Evolutionary conservation across 441 rosid genomes (phyloP), one percentile per base, ranked within the genome.

Genomic region (Rhodomyrtus psidioides): DNA sequence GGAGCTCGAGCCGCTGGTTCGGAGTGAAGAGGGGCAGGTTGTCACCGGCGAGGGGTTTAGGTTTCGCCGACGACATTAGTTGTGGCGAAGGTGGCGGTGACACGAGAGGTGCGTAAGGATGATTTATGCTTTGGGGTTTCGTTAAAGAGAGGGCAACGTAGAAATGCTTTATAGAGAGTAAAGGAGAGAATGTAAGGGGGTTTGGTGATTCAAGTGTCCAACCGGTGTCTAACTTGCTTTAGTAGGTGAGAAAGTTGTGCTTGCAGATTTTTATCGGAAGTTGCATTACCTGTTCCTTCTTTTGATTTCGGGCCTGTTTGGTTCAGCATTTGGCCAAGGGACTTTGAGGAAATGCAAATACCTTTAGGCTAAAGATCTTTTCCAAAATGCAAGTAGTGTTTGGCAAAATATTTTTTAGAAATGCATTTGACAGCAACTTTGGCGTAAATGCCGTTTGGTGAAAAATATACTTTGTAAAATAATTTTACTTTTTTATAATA

Each of bases 231-330:
- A 82, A 46, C 88, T 84, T 86, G 62, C 74, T 84, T 70, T 13
- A 89, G 91, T 92, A 86, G 96, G 95, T 94, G 87, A 90, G 91
- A 88, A 87, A 89, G 91, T 92, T 92, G 93, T 74, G 44, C 84
- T 21, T 39, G 49, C 79, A 39, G 79, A 39, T 39, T 70, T 70
- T 39, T 70, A 21, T 70, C 2, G 46, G 10, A 0, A 30, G 75
- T 17, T 30, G 75, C 44, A 17, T 30, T 30, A 19, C 10, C 74
- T 60, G 39, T 15, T 60, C 75, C 44, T 34, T 65, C 49, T 34
- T 34, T 65, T 65, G 79, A 65, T 65, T 65, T 34, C n/a, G n/a
- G n/a, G n/a, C n/a, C n/a, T n/a, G n/a, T n/a, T n/a, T n/a, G n/a
- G n/a, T n/a, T n/a, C n/a, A n/a, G n/a, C n/a, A n/a, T n/a, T n/a